Conservation (phyloP, 2,329 filamentous ascomycete species). For the Septoria linicola region DNA sequence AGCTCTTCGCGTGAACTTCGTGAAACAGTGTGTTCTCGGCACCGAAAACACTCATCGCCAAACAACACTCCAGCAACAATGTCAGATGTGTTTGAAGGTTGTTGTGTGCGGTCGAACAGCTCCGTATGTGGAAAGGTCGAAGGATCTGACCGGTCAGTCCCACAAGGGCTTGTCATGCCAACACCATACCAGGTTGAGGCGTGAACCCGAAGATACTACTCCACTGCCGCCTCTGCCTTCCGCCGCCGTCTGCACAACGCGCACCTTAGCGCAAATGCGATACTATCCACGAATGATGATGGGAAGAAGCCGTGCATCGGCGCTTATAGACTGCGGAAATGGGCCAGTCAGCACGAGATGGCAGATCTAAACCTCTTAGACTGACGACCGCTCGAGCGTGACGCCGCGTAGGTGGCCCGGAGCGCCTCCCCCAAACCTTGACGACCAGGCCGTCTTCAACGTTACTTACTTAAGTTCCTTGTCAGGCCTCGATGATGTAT, state of each 20-base stretch:
- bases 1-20: constrained; percentile 8
- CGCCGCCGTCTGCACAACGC: neutral
- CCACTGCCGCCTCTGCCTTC: constrained; percentile 12
- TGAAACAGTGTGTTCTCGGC: neutral
- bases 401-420: constrained; percentile 4
- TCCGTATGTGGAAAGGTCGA: neutral
- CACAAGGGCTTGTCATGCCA: neutral
- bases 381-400: constrained; percentile 2
- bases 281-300: constrained; percentile 3
- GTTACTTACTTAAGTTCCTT: neutral
- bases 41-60: constrained; percentile 1
- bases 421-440: constrained; percentile 12
- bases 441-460: neutral
- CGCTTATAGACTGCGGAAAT: constrained; percentile 5
- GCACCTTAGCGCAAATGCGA: neutral
- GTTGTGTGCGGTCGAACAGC: neutral
- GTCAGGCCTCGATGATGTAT: constrained; percentile 5
- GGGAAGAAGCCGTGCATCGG: constrained; percentile 2
- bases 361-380: constrained; percentile 4
- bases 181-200: constrained; percentile 2
- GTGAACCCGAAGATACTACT: constrained; percentile 6
- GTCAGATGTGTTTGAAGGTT: neutral
- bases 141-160: constrained; percentile 2
- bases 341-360: constrained; percentile 5
- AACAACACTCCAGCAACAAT: neutral